Base-by-base conservation (phyloP, 768 basidiomycete species). In the Pleurotus tuber-regium region DNA sequence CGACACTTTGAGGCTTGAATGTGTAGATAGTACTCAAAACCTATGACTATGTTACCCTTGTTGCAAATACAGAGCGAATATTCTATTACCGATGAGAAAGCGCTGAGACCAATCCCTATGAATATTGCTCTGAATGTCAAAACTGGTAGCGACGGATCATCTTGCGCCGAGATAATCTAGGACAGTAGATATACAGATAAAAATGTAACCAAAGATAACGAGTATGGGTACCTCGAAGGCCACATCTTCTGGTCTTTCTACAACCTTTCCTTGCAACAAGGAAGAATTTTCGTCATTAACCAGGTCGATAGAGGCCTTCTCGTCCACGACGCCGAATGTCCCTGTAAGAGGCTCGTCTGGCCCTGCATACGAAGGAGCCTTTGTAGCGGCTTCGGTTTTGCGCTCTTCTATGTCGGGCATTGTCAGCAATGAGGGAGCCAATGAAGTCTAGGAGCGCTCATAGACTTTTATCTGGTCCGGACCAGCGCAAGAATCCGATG, bases 101-200 rank as follows among this genome's bases (percentile, higher is more conserved):
- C 72, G 38, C 76, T 74, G 21, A 80, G 60, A 6, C 79, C 78
- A 28, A 71, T 50, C 6, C 79, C 79, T n/a, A 82, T 66, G 56
- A 82, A 69, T 26, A 77, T 57, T 3, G 70, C 64, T 6, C 79
- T 72, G 61, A 80, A 77, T 1, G 79, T 80, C 49, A 77, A 59
- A 8, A 71, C 71, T 1, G 75, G 76, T 12, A 75, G 59, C 10
- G 63, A 62, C 2, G 76, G 76, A 57, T 80, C 74, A 57, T 81
- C 79, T 30, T 72, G 64, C 1, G 73, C 64, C 1, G 77, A 76
- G 40, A 80, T 68, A 51, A 80, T 70, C 77, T 78, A 46, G 0
- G 24, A 14, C 9, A 8, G n/a, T 11, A 39, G n/a, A 7, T 5
- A 18, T 14, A 6, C 19, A 39, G 14, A 7, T 24, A 14, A 38